These are phyloP conservation scores for Gaertneriomyces sp. DNA, from an alignment of 192 early-diverging fungal genomes.

Conservation along the genomic window DNA sequence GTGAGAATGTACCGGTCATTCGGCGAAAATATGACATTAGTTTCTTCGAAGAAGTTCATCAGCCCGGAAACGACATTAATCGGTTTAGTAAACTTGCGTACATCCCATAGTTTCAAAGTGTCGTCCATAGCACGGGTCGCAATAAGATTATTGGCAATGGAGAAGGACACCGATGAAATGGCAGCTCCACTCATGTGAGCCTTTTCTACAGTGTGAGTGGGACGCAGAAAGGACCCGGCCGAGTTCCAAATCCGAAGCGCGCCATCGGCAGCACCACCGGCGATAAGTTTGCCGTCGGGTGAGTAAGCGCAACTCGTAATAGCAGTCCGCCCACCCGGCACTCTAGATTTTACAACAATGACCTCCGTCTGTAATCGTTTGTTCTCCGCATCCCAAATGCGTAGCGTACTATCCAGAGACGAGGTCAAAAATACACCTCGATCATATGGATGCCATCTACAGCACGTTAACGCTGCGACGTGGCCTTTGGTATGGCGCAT, in stretches of 20 bases:
- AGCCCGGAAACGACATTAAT: constrained; percentile 54
- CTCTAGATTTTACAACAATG: constrained; percentile 70
- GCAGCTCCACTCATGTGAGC: constrained; percentile 70
- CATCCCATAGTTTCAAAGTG: constrained; percentile 92
- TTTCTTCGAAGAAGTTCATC: constrained; percentile 64
- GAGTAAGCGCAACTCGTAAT: constrained; percentile 72
- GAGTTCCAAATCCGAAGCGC: constrained; percentile 72
- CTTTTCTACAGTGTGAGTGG: constrained; percentile 59
- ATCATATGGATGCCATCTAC: constrained; percentile 74
- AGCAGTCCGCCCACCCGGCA: constrained; percentile 62
- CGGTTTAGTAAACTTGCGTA: constrained; percentile 69
- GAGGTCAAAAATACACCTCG: constrained; percentile 69
- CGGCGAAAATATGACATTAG: constrained; percentile 81
- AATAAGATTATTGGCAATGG: constrained; percentile 60
- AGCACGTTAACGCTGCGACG: constrained; percentile 69
- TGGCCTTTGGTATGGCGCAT: constrained; percentile 83
- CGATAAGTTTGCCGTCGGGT: constrained; percentile 65
- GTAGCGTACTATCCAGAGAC: constrained; percentile 76
- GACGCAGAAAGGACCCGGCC: constrained; percentile 57
- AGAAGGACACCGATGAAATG: constrained; percentile 68
- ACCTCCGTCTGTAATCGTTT: constrained; percentile 70
- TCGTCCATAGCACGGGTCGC: constrained; percentile 80
- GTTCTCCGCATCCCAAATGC: constrained; percentile 79
- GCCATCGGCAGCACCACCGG: constrained; percentile 73
- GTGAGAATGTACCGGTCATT: constrained; percentile 74